phyloP scores from a whole-genome alignment of 208 protist species.

The Trypanosoma brucei region DNA sequence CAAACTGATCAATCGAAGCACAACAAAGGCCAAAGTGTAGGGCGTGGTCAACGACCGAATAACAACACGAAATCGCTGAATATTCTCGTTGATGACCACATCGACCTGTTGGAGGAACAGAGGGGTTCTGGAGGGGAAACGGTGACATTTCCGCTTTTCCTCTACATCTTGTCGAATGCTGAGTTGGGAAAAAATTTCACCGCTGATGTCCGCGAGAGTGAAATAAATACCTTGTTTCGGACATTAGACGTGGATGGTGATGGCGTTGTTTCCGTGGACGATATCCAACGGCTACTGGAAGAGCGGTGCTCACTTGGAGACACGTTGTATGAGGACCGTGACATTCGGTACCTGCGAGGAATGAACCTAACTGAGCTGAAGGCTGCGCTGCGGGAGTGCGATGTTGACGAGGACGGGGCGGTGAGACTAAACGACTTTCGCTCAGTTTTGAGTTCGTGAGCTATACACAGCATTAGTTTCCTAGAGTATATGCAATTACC shows the following conservation, averaged over 20 bases:
- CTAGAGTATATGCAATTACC: too few species aligned
- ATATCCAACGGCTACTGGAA: conserved; percentile 33
- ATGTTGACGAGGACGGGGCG: conserved; percentile 61
- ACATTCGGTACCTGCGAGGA: conserved; percentile 32
- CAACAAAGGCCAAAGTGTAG: not conserved
- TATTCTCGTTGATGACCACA: not conserved
- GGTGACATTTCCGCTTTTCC: conserved; percentile 54
- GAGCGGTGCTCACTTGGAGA: conserved; percentile 31
- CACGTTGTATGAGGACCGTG: conserved; percentile 31
- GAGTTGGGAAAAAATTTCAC: conserved; percentile 20
- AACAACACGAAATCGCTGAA: not conserved
- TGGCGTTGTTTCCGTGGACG: conserved; percentile 42
- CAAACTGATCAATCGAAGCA: not conserved
- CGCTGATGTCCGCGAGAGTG: conserved; percentile 14
- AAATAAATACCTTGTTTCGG: conserved; percentile 39
- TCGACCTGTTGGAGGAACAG: not conserved
- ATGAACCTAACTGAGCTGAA: conserved; percentile 59
- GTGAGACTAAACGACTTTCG: conserved; percentile 53
- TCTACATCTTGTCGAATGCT: conserved; percentile 50
- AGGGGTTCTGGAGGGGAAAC: conserved; percentile 5
- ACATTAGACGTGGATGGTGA: conserved; percentile 51
- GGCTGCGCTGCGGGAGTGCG: conserved; percentile 45
- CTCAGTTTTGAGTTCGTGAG: conserved; percentile 34
- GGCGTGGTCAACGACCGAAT: not conserved
- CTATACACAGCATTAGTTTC: not conserved